Evolutionary conservation across 257 asterid genomes (phyloP).

Genomic region (Anisodus acutangulus): DNA sequence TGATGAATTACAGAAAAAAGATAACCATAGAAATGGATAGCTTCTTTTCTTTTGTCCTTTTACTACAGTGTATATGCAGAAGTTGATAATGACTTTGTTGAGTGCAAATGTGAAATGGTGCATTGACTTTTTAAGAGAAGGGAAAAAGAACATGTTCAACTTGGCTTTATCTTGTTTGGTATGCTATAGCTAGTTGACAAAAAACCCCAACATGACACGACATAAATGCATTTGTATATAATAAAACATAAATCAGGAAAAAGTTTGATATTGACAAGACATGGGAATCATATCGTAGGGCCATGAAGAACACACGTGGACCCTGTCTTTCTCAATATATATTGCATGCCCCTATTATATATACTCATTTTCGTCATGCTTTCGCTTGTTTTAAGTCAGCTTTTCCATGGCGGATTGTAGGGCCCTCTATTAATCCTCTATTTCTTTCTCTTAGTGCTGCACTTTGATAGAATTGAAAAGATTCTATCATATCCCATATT

Average conservation of each 20-base stretch:
- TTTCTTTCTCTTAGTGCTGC: conserved; percentile 51
- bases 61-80: not conserved
- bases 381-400: conserved; percentile 57
- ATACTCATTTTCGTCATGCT: conserved; percentile 65
- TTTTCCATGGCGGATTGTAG: not conserved
- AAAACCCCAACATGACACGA: no score
- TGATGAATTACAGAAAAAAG: not conserved
- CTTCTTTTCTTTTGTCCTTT: not conserved
- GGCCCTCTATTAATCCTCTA: not conserved
- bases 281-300: conserved; percentile 30
- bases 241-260: no score
- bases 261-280: conserved; percentile 10
- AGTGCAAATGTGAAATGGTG: not conserved
- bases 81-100: no score
- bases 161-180: no score
- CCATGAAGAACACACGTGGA: conserved; percentile 40
- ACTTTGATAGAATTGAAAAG: conserved; percentile 43
- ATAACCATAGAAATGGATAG: conserved; percentile 32
- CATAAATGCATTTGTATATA: no score
- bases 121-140: conserved; percentile 40
- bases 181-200: no score
- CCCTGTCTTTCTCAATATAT: conserved; percentile 25
- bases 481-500: conserved; percentile 27
- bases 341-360: conserved; percentile 10
- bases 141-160: not conserved